phyloP scores from a whole-genome alignment of 176 grass and related monocot genomes.

The Lolium multiflorum region DNA sequence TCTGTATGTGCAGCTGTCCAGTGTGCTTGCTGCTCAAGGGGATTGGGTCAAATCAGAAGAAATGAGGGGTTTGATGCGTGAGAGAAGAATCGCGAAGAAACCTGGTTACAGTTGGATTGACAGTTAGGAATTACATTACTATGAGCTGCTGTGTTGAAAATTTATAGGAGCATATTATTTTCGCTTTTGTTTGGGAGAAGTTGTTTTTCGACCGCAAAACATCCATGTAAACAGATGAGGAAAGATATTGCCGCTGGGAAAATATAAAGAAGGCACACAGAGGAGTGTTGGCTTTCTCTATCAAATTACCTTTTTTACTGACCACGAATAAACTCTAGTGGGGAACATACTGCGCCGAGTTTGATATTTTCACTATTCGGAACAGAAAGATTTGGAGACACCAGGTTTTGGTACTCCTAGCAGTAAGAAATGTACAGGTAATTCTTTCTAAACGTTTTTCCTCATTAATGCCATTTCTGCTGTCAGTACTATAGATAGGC shows the following conservation, averaged over 20 bases:
- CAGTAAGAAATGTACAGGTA: constrained; percentile 26
- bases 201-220: neutral
- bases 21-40: constrained; percentile 62
- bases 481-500: constrained; percentile 5
- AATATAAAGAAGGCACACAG: neutral
- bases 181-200: neutral
- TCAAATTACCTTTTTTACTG: neutral
- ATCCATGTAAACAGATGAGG: constrained; percentile 19
- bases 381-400: neutral
- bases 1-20: constrained; percentile 72
- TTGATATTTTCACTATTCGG: neutral
- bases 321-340: neutral
- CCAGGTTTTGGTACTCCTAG: neutral
- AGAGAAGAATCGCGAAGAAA: constrained; percentile 60
- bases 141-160: constrained; percentile 12
- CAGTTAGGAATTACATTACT: constrained; percentile 24
- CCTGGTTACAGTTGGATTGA: constrained; percentile 79
- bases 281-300: neutral
- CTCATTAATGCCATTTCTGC: neutral
- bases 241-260: neutral
- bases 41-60: constrained; percentile 64
- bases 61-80: constrained; percentile 66
- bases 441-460: neutral
- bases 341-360: neutral
- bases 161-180: neutral